Evolutionary conservation across 148 eudicot species (phyloP), one percentile per base, ranked within the genome.

Genomic region (Beta vulgaris): DNA sequence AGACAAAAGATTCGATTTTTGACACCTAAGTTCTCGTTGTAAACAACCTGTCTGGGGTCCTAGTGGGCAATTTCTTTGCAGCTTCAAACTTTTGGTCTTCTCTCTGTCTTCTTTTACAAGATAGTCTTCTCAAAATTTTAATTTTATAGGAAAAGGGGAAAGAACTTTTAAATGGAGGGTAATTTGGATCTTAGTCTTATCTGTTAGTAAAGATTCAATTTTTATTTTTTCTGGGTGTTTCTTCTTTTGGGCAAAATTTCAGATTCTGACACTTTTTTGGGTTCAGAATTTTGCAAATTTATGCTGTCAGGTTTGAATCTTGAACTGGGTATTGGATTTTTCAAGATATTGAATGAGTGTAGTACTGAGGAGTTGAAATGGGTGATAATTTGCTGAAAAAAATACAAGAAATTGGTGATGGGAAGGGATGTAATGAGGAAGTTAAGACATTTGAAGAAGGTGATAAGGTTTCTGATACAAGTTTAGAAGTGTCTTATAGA

Each of bases 11-110:
- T 28, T 58, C 32, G 34, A 12, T 1, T 3, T 57, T 57, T 57
- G 61, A 57, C 62, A 58, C 62, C 62, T 29, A 58, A 23, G n/a
- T 28, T 1, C 34, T 58, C 62, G 62, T 58, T 58, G 62, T 57
- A 25, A 32, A 14, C 61, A 57, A 57, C 32, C 34, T 57, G 61
- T 31, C 61, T 28, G 13, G 32, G 13, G 32, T 57, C 61, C 34
- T 25, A 57, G 31, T 12, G 1, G 26, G 34, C 18, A 26, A 2
- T 57, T 11, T 57, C 62, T 26, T 28, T 57, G 6, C 34, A 13
- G 28, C 62, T 58, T 58, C 34, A 28, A 58, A 58, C 2, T 28
- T 12, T 58, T 55, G 32, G 32, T 55, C 15, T 26, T 55, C 8
- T 55, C 10, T 3, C 12, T 40, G 6, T 40, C 4, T 40, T 40